These are phyloP conservation scores for Pugionium dolabratum DNA, from an alignment of 345 rosid genomes.

Conservation along the genomic window DNA sequence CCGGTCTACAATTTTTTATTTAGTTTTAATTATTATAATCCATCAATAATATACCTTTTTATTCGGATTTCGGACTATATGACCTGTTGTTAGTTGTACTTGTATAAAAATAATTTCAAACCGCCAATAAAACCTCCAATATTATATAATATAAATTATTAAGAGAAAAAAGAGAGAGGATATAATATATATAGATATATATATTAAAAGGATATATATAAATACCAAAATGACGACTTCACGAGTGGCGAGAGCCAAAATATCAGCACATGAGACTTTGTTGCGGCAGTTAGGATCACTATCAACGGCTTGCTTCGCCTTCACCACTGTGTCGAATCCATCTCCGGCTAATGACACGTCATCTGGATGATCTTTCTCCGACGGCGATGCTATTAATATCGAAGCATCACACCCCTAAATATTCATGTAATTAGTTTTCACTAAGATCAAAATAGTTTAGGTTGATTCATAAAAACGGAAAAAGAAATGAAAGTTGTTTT, in stretches of 20 bases:
- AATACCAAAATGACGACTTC: conserved; percentile 62
- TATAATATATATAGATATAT: not conserved
- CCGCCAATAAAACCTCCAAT: conserved; percentile 18
- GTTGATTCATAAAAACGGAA: no score
- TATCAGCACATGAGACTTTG: conserved; percentile 95
- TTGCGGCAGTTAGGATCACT: conserved; percentile 64
- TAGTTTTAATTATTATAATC: not conserved
- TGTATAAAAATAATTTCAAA: no score
- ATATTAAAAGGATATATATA: not conserved
- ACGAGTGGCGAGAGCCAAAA: conserved; percentile 83
- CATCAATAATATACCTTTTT: not conserved
- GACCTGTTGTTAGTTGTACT: conserved; percentile 8
- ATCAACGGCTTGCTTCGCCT: conserved; percentile 85
- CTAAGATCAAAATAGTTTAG: conserved; percentile 42
- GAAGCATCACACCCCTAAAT: conserved; percentile 46
- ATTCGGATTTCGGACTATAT: conserved; percentile 4
- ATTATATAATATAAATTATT: no score
- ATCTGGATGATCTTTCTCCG: conserved; percentile 45
- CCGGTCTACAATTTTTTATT: conserved; percentile 56
- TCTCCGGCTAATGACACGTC: conserved; percentile 41
- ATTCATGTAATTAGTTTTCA: conserved; percentile 48
- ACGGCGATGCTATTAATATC: conserved; percentile 39
- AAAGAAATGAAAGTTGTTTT: no score
- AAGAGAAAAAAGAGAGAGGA: no score
- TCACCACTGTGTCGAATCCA: conserved; percentile 82